Evolutionary conservation across 208 protist genomes (phyloP).

Genomic region (Crithidia fasciculata): DNA sequence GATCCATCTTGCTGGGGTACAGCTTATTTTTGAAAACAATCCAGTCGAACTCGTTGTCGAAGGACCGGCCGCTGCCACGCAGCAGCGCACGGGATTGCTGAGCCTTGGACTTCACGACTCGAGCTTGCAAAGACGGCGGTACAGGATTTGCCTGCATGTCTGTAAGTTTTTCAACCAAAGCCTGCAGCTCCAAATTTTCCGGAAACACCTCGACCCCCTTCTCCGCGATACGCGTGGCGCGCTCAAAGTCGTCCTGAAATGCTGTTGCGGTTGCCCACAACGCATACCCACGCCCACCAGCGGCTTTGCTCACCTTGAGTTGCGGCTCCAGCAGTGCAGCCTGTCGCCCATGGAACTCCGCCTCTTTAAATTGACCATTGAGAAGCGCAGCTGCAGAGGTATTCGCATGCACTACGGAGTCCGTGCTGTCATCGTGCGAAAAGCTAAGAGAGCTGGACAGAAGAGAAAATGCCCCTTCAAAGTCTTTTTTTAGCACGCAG

Average conservation of each 20-base stretch:
- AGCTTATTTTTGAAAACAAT: conserved; percentile 82
- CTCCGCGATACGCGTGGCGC: conserved; percentile 60
- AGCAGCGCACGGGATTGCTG: conserved; percentile 62
- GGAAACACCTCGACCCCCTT: conserved; percentile 65
- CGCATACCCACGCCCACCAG: conserved; percentile 49
- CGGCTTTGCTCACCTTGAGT: conserved; percentile 2
- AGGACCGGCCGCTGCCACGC: conserved; percentile 61
- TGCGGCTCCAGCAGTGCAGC: conserved; percentile 62
- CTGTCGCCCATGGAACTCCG: conserved; percentile 81
- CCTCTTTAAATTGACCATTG: conserved; percentile 71
- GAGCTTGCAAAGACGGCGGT: conserved; percentile 29
- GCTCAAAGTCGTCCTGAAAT: conserved; percentile 83
- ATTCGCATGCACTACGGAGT: conserved; percentile 71
- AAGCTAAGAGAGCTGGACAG: conserved; percentile 61
- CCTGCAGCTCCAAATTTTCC: conserved; percentile 33
- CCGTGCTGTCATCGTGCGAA: conserved; percentile 68
- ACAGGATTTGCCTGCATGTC: neutral
- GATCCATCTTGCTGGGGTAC: conserved; percentile 87
- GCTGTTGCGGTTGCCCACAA: conserved; percentile 81
- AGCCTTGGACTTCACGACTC: conserved; percentile 36
- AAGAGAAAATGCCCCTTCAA: conserved; percentile 61
- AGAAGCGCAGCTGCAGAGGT: conserved; percentile 55
- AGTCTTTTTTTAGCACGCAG: conserved; percentile 45
- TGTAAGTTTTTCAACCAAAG: conserved; percentile 23
- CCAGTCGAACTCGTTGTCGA: conserved; percentile 90